Percentiles rank a stretch among this genome's conserved stretches.
phyloP scores from a whole-genome alignment of 2,329 filamentous ascomycete genomes.

The Colletotrichum sp. region DNA sequence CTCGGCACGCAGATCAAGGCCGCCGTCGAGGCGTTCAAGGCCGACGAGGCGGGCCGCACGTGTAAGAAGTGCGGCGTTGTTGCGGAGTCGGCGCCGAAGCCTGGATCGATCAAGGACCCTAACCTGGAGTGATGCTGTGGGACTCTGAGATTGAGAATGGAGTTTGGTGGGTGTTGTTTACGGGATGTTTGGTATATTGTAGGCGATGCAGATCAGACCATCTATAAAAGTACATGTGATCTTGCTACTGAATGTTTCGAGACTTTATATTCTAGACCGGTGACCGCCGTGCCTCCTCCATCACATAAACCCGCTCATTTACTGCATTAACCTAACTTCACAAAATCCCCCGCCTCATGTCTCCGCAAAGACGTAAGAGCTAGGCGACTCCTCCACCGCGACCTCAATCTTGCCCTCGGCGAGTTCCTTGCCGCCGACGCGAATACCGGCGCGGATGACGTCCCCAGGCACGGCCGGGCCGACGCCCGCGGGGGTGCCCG shows the following conservation, averaged over 20 bases:
- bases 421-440: slow-evolving; percentile 80
- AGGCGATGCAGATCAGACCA: slow-evolving; percentile 3
- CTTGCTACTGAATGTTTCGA: background rate
- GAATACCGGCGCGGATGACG: slow-evolving; percentile 83
- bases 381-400: slow-evolving; percentile 77
- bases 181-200: background rate
- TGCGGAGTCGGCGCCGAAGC: slow-evolving; percentile 72
- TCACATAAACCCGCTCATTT: background rate
- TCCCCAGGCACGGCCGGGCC: slow-evolving; percentile 86
- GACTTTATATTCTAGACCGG: background rate
- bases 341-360: slow-evolving; percentile 51
- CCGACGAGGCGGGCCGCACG: slow-evolving; percentile 68
- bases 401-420: slow-evolving; percentile 88
- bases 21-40: slow-evolving; percentile 83
- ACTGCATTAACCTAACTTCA: background rate
- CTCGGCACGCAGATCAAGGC: slow-evolving; percentile 94
- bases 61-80: slow-evolving; percentile 80
- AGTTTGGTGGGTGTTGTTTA: background rate
- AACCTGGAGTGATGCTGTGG: slow-evolving; percentile 47
- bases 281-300: background rate
- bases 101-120: slow-evolving; percentile 64
- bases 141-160: too few species aligned
- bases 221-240: slow-evolving; percentile 13
- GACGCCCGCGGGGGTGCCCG: slow-evolving; percentile 97
- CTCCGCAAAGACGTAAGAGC: slow-evolving; percentile 78